Conservation (phyloP, 2,329 filamentous ascomycete genomes). For the Aspergillus persii region DNA sequence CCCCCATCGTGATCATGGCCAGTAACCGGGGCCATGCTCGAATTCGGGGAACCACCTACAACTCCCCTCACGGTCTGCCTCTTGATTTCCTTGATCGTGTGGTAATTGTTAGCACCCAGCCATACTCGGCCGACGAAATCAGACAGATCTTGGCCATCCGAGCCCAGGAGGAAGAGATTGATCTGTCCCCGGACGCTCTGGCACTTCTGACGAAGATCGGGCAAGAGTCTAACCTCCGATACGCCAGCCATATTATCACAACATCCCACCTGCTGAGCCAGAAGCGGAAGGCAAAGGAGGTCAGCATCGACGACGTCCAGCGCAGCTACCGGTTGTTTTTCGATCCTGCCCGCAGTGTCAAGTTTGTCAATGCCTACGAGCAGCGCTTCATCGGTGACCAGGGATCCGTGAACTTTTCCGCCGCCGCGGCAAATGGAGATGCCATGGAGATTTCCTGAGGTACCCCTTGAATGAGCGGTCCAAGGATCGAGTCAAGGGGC, state of each 20-base stretch:
- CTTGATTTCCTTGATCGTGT: constrained; percentile 95
- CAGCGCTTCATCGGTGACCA: constrained; percentile 88
- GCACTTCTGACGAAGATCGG: constrained; percentile 95
- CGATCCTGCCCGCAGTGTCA: constrained; percentile 81
- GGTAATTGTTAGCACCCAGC: constrained; percentile 90
- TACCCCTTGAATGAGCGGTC: constrained; percentile 3
- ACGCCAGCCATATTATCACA: constrained; percentile 97
- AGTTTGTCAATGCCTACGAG: constrained; percentile 87
- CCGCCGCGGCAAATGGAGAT: constrained; percentile 51
- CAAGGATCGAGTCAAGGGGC: constrained; percentile 8
- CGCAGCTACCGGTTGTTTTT: constrained; percentile 93
- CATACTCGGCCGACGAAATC: constrained; percentile 81
- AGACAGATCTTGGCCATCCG: constrained; percentile 89
- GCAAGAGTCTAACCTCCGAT: constrained; percentile 84
- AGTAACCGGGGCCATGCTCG: constrained; percentile 90
- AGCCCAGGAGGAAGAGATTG: constrained; percentile 93
- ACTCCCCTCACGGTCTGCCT: constrained; percentile 87
- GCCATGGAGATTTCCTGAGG: constrained; percentile 66
- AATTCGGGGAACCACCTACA: constrained; percentile 91
- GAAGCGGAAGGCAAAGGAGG: constrained; percentile 81
- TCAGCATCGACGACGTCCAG: constrained; percentile 84
- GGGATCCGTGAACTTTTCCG: constrained; percentile 72
- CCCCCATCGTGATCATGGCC: constrained; percentile 98
- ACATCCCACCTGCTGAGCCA: constrained; percentile 84
- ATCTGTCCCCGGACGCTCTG: constrained; percentile 83